Conservation (phyloP, 352 stramenopile species). For the Aphanomyces cochlioides region DNA sequence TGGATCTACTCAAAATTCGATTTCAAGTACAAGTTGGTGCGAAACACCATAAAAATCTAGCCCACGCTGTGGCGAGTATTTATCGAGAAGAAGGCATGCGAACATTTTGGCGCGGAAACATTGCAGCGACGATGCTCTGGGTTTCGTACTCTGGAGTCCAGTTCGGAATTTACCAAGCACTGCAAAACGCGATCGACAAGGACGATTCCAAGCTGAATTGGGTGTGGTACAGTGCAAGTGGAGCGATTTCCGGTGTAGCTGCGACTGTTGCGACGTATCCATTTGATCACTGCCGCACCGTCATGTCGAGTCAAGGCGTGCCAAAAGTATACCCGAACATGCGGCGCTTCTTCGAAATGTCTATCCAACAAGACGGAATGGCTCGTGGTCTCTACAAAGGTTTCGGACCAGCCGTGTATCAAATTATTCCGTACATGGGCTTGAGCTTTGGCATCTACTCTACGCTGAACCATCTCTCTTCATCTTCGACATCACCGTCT, state of each 20-base stretch:
- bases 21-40: constrained; percentile 63
- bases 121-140: constrained; percentile 73
- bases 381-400: constrained; percentile 88
- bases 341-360: constrained; percentile 46
- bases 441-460: constrained; percentile 93
- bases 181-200: constrained; percentile 44
- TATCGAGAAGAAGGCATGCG: constrained; percentile 73
- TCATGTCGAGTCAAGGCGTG: constrained; percentile 88
- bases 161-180: constrained; percentile 60
- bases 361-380: not conserved
- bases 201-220: constrained; percentile 1
- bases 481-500: constrained; percentile 27
- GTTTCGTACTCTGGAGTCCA: constrained; percentile 78
- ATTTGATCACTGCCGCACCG: constrained; percentile 92
- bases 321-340: constrained; percentile 81
- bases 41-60: constrained; percentile 50
- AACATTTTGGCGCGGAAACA: constrained; percentile 81
- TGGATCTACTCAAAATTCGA: constrained; percentile 79
- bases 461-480: constrained; percentile 37
- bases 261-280: constrained; percentile 91
- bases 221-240: constrained; percentile 58
- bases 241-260: constrained; percentile 79
- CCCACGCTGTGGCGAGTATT: constrained; percentile 61
- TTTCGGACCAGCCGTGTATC: constrained; percentile 73
- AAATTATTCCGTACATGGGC: constrained; percentile 95